phyloP scores from a whole-genome alignment of 352 stramenopile genomes.

The Achlya hypogyna region DNA sequence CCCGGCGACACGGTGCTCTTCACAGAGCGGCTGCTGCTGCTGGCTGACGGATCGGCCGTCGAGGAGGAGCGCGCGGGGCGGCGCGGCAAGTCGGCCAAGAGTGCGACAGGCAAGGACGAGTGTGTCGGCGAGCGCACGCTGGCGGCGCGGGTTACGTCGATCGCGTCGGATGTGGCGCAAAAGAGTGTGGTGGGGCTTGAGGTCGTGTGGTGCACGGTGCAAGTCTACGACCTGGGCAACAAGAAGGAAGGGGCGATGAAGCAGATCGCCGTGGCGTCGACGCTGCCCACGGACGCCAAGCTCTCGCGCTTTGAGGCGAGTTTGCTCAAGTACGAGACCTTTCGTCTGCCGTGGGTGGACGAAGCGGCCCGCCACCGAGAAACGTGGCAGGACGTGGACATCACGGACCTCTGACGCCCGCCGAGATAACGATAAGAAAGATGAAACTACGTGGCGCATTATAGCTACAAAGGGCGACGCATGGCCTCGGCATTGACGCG shows the following conservation, averaged over 20 bases:
- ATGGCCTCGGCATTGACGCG: slow-evolving; percentile 57
- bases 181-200: slow-evolving; percentile 49
- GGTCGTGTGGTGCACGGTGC: slow-evolving; percentile 67
- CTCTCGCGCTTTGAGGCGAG: slow-evolving; percentile 49
- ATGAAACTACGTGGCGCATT: neutral
- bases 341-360: slow-evolving; percentile 61
- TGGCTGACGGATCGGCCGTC: slow-evolving; percentile 15
- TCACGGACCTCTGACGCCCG: too few species aligned
- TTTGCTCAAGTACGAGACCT: slow-evolving; percentile 70
- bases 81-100: slow-evolving; percentile 20
- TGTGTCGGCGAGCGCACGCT: slow-evolving; percentile 58
- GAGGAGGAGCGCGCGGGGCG: slow-evolving; percentile 15
- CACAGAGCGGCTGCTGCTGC: slow-evolving; percentile 77
- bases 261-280: neutral
- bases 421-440: neutral
- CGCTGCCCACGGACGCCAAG: slow-evolving; percentile 44
- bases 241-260: slow-evolving; percentile 3
- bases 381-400: slow-evolving; percentile 33
- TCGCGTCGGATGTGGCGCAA: slow-evolving; percentile 38
- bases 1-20: slow-evolving; percentile 87
- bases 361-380: slow-evolving; percentile 45
- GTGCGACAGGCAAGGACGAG: neutral
- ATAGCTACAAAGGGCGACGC: slow-evolving; percentile 1
- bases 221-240: slow-evolving; percentile 53
- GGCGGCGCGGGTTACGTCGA: slow-evolving; percentile 48